Evolutionary conservation across 805 yeast genomes (phyloP).

Genomic region (Isabelozyma gotoi): DNA sequence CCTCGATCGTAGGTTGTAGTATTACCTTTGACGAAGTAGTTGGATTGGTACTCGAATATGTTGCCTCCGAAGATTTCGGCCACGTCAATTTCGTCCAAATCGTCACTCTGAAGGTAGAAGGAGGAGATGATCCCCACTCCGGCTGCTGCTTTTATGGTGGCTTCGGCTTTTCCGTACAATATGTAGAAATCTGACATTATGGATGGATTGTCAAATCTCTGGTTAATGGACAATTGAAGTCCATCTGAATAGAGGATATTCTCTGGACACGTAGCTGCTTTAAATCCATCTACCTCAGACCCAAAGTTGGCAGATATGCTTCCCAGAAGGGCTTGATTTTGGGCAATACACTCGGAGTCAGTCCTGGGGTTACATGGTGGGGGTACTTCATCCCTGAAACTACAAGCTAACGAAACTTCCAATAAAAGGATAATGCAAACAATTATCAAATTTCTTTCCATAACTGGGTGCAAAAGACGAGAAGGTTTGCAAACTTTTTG

Average conservation of each 20-base stretch:
- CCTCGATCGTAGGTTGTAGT: conserved; percentile 35
- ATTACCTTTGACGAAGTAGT: conserved; percentile 42
- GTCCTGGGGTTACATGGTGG: conserved; percentile 26
- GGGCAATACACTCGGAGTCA: conserved; percentile 22
- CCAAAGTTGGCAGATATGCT: conserved; percentile 15
- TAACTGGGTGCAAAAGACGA: background rate
- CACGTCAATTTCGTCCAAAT: conserved; percentile 42
- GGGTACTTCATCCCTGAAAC: background rate
- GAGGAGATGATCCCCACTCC: conserved; percentile 40
- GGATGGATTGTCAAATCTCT: conserved; percentile 33
- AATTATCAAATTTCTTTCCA: background rate
- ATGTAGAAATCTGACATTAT: conserved; percentile 28
- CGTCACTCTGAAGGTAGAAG: conserved; percentile 42
- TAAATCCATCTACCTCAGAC: conserved; percentile 5
- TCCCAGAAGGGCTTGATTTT: conserved; percentile 25
- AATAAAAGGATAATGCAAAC: background rate
- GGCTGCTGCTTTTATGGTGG: conserved; percentile 28
- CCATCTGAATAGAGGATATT: conserved; percentile 11
- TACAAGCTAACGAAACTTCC: background rate
- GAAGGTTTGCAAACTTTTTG: background rate
- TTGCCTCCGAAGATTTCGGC: conserved; percentile 41
- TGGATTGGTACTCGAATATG: conserved; percentile 29
- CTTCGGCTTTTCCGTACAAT: conserved; percentile 37
- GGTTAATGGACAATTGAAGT: conserved; percentile 10
- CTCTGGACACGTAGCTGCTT: conserved; percentile 5